phyloP scores from a whole-genome alignment of 108 stramenopile genomes.

The Tribonema minus region DNA sequence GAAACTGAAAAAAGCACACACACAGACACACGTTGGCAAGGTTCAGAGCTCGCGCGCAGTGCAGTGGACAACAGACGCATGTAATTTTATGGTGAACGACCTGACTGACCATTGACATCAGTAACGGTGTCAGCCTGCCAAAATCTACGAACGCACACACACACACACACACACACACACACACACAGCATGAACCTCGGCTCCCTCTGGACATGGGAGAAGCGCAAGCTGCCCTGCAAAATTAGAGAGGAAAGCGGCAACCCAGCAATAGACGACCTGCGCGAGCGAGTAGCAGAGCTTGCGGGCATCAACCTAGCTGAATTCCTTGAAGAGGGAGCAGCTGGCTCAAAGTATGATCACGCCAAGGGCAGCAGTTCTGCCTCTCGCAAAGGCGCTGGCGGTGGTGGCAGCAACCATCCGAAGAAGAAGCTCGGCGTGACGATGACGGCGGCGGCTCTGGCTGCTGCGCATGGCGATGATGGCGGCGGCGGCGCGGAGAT shows the following conservation, averaged over 20 bases:
- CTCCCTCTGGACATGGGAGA: conserved; percentile 58
- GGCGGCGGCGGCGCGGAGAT: background rate
- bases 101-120: too few relatives aligned
- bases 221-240: conserved; percentile 50
- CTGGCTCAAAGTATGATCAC: too few relatives aligned
- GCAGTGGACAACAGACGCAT: too few relatives aligned
- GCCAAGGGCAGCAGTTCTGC: too few relatives aligned
- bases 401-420: conserved; percentile 6
- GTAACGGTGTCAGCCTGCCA: too few relatives aligned
- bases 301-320: conserved; percentile 33
- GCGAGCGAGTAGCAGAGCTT: conserved; percentile 51
- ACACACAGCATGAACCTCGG: too few relatives aligned
- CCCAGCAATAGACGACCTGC: conserved; percentile 53
- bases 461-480: background rate
- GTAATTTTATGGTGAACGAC: too few relatives aligned
- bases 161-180: too few relatives aligned
- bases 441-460: background rate
- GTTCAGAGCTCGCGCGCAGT: too few relatives aligned
- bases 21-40: too few relatives aligned
- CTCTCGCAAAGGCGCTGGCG: conserved; percentile 41
- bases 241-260: conserved; percentile 49
- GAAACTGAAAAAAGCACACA: too few relatives aligned
- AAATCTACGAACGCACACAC: too few relatives aligned
- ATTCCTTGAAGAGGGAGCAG: conserved; percentile 40
- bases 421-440: conserved; percentile 23